phyloP scores from a whole-genome alignment of 305 asterid genomes.

The Solanum hybrid region DNA sequence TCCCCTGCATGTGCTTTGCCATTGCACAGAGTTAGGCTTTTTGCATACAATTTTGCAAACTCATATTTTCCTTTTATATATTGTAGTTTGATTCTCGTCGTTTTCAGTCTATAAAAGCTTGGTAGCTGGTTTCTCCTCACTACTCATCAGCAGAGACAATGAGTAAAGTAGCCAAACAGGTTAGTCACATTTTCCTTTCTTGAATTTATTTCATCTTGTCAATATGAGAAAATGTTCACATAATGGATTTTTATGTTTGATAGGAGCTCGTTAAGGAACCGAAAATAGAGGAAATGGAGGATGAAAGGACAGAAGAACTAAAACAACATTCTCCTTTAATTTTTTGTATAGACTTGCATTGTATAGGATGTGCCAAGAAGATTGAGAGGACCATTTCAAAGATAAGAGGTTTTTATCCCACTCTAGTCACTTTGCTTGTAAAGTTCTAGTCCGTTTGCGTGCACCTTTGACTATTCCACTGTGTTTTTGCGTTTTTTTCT shows the following conservation, averaged over 20 bases:
- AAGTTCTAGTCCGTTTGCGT: background rate
- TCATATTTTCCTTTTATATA: slow-evolving; percentile 14
- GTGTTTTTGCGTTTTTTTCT: background rate
- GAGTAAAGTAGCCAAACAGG: slow-evolving; percentile 72
- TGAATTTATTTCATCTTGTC: background rate
- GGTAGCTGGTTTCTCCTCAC: slow-evolving; percentile 13
- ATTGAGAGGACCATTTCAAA: slow-evolving; percentile 55
- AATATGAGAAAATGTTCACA: background rate
- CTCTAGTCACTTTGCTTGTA: background rate
- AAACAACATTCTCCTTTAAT: slow-evolving; percentile 50
- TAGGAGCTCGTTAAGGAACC: slow-evolving; percentile 25
- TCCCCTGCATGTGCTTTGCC: slow-evolving; percentile 74
- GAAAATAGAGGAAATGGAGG: background rate
- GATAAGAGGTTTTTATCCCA: slow-evolving; percentile 44
- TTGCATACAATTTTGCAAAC: slow-evolving; percentile 23
- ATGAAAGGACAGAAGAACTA: slow-evolving; percentile 24
- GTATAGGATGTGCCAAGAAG: slow-evolving; percentile 84
- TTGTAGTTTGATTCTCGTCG: slow-evolving; percentile 18
- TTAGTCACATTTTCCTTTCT: slow-evolving; percentile 14
- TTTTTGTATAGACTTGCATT: slow-evolving; percentile 64
- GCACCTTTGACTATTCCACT: background rate
- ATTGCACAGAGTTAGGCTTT: slow-evolving; percentile 35
- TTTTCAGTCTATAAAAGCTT: background rate
- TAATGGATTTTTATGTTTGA: background rate
- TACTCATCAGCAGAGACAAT: slow-evolving; percentile 16